Base-by-base conservation (phyloP, 768 basidiomycete genomes). In the Mycena latifolia region DNA sequence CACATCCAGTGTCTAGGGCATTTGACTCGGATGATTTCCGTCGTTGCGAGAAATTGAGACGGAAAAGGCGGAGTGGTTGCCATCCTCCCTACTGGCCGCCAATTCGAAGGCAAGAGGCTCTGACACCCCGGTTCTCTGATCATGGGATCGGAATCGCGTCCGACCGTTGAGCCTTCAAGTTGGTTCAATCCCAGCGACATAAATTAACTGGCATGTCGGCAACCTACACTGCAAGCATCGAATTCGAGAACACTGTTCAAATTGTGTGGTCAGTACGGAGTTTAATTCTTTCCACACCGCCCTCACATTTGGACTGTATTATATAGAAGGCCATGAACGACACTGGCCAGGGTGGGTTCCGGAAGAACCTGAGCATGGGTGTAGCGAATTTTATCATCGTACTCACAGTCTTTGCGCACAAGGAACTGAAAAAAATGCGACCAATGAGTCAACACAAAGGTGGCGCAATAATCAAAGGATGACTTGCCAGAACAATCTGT, bases 241-340 rank as follows among this genome's bases (percentile, higher is more conserved):
- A 55, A 45, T 55, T 55, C 55, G 39, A 43, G 18, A 41, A 55
- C 18, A 55, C 55, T 55, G 54, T 22, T 7, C 33, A 35, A 35
- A 14, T 15, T 33, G 6, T 14, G 37, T 39, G 10, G 37, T 39
- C 10, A 14, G 17, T 7, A 6, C n/a, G 4, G 43, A 5, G 15
- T 8, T n/a, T n/a, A 6, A 7, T n/a, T 45, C 43, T 6, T 14
- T 45, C 22, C 4, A n/a, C 8, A n/a, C 22, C 43, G 14, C 5
- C 24, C 54, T 55, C 54, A 55, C 54, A 55, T 55, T 55, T 55
- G 17, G 54, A 43, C 12, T 55, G 54, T 15, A 43, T 28, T 8
- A 39, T 25, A 8, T 24, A 24, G 37, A 55, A 43, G 24, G 27
- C 54, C 33, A 55, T 20, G 37, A 41, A 55, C 54, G 12, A 41